phyloP scores from a whole-genome alignment of 768 basidiomycete species.

The Tulasnella sp. region DNA sequence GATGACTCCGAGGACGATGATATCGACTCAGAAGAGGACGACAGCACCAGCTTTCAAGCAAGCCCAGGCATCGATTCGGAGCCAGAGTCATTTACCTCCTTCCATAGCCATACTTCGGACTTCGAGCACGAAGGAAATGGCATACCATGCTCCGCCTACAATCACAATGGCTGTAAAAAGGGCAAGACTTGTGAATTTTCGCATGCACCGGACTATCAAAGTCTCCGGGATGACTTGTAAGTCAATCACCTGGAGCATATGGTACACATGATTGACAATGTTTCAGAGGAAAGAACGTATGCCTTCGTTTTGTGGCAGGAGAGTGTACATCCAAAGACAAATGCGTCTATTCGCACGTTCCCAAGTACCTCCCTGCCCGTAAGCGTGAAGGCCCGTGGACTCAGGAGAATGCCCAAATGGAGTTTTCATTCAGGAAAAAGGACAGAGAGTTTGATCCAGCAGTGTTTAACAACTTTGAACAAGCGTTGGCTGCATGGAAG shows the following conservation, averaged over 20 bases:
- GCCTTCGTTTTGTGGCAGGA: slow-evolving; percentile 2
- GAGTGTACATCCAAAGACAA: neutral
- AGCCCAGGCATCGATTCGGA: neutral
- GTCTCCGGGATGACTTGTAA: slow-evolving; percentile 1
- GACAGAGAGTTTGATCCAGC: neutral
- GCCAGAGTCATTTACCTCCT: neutral
- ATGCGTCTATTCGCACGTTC: neutral
- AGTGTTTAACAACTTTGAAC: neutral
- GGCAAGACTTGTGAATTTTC: neutral
- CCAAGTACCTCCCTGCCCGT: neutral
- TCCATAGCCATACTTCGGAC: slow-evolving; percentile 6
- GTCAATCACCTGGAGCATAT: neutral
- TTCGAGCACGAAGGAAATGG: slow-evolving; percentile 2
- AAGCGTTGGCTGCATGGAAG: neutral
- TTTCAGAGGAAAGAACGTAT: slow-evolving; percentile 6
- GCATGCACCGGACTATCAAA: slow-evolving; percentile 3
- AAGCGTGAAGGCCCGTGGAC: neutral
- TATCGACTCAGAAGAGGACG: neutral
- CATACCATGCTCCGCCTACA: slow-evolving; percentile 3
- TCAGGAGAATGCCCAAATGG: neutral
- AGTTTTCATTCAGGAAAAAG: neutral
- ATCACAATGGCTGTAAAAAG: neutral
- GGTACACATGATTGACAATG: neutral
- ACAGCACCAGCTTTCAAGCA: neutral
- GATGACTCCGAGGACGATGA: neutral